Evolutionary conservation across 192 early-diverging fungal genomes (phyloP).

Genomic region (Geranomyces michiganensis): DNA sequence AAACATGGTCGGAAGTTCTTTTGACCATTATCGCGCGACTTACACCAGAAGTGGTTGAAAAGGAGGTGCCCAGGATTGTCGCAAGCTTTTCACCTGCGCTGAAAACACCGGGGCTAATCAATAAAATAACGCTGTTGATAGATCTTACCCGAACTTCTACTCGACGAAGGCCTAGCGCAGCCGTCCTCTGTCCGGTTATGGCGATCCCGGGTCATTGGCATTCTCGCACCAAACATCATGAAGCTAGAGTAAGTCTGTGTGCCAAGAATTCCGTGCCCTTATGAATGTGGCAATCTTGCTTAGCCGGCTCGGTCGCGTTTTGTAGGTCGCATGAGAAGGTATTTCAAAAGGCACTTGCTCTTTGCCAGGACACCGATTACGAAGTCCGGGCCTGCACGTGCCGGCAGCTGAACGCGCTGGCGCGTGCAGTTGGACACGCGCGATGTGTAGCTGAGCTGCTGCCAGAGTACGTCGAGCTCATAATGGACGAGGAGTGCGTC

Average conservation of each 20-base stretch:
- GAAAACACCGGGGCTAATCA: not conserved
- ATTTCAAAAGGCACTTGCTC: slow-evolving; percentile 41
- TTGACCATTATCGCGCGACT: slow-evolving; percentile 43
- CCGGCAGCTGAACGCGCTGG: slow-evolving; percentile 47
- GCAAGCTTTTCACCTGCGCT: not conserved
- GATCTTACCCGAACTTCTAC: slow-evolving; percentile 46
- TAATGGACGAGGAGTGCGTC: slow-evolving; percentile 54
- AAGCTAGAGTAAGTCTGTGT: not conserved
- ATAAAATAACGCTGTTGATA: not conserved
- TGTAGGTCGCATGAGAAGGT: slow-evolving; percentile 10
- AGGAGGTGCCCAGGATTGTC: slow-evolving; percentile 29
- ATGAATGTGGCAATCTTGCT: too few relatives aligned
- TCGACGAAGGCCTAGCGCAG: slow-evolving; percentile 47
- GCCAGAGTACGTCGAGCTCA: slow-evolving; percentile 53
- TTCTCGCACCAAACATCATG: slow-evolving; percentile 33
- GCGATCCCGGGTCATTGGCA: slow-evolving; percentile 49
- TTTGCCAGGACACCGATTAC: slow-evolving; percentile 61
- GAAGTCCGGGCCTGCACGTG: slow-evolving; percentile 60
- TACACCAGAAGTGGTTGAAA: slow-evolving; percentile 43
- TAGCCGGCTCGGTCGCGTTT: too few relatives aligned
- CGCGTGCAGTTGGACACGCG: slow-evolving; percentile 39
- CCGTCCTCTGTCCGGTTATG: slow-evolving; percentile 52
- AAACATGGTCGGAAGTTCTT: slow-evolving; percentile 50
- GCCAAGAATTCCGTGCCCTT: too few relatives aligned
- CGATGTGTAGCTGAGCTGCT: slow-evolving; percentile 39